Base-by-base conservation (phyloP, 768 basidiomycete genomes). In the Naganishia friedmannii region DNA sequence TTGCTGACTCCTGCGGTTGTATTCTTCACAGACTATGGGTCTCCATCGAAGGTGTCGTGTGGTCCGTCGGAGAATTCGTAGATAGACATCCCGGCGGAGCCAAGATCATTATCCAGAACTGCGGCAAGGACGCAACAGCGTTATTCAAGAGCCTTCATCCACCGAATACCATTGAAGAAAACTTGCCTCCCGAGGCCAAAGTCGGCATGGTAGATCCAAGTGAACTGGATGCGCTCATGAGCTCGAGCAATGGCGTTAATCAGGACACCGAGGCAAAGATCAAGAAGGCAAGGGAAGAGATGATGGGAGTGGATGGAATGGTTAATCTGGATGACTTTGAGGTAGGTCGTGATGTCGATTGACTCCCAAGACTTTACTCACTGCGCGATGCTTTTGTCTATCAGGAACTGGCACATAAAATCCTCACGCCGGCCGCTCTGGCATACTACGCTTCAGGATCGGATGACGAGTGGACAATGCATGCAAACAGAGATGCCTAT, bases 371-470 rank as follows among this genome's bases (percentile, higher is more conserved):
- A n/a, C 29, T 29, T 4, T 26, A 26, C 67, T 58, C 37, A 63
- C 3, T 12, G 29, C 17, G 15, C 10, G 32, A 7, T 17, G 19
- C 28, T 29, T 12, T 34, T 8, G 3, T n/a, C 37, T 6, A 26
- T 26, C 28, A 68, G 65, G 28, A 84, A 48, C 85, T 90, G 42
- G 92, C 92, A 7, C 85, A 85, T 74, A 85, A 86, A 54, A 82
- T 90, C 13, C 83, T 93, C 5, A 58, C 57, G 8, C 56, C 65
- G 75, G 90, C 87, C 72, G 91, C 91, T 0, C 83, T 87, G 73
- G 87, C 91, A 1, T 92, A 92, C 80, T 93, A 92, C 81, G 86
- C 87, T 3, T 91, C 91, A 37, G 89, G 90, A 8, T 84, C 90
- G 0, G 93, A 95, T 74, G 91, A 92, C 74, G 88, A 89, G 73